Evolutionary conservation across 1,139 yeast species (phyloP).

Genomic region (Nakaseomyces bracarensis): DNA sequence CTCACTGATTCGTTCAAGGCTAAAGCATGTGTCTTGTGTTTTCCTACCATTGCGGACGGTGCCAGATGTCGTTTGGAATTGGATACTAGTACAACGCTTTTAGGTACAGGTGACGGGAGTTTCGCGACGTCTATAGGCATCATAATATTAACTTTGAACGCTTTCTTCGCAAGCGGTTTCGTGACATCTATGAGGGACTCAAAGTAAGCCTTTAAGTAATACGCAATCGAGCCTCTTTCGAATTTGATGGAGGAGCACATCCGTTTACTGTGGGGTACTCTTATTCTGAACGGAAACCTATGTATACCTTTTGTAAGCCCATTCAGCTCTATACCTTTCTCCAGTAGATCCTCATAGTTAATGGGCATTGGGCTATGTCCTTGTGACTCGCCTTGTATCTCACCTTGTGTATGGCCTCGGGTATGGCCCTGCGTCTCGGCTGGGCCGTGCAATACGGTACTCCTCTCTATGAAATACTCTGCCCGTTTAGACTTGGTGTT

Average conservation of each 20-base stretch:
- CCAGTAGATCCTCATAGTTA: too few species aligned
- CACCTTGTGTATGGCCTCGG: too few species aligned
- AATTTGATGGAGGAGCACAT: constrained; percentile 71
- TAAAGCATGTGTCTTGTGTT: background rate
- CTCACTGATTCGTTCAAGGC: background rate
- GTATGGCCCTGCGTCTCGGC: too few species aligned
- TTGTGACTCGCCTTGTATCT: too few species aligned
- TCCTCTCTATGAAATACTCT: constrained; percentile 53
- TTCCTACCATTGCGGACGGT: too few species aligned
- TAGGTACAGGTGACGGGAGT: background rate
- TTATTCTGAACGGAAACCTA: constrained; percentile 75
- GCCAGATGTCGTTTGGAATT: background rate
- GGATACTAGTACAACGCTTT: background rate
- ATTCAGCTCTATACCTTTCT: constrained; percentile 16
- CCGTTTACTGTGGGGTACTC: constrained; percentile 57
- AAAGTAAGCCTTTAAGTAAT: constrained; percentile 52
- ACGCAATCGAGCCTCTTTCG: constrained; percentile 76
- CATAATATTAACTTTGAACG: background rate
- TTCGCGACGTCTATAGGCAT: background rate
- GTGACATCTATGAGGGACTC: constrained; percentile 19
- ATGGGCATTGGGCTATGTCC: too few species aligned
- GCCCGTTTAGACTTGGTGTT: constrained; percentile 27
- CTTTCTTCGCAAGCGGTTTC: background rate
- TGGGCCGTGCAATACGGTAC: constrained; percentile 57
- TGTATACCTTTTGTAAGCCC: constrained; percentile 77